Conservation (phyloP, 2,329 filamentous ascomycete species). For the Beauveria varroae region DNA sequence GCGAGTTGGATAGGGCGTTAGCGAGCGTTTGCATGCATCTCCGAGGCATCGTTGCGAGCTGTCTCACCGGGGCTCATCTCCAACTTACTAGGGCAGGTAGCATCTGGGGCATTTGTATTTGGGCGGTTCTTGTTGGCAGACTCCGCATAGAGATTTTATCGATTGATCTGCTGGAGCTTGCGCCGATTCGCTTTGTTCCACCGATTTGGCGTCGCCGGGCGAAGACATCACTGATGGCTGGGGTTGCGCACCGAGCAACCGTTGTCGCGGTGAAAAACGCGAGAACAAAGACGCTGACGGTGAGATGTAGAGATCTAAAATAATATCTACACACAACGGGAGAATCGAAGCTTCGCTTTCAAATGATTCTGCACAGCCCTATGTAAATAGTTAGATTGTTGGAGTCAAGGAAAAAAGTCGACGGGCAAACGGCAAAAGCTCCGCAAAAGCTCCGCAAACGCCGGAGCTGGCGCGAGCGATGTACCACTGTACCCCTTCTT, state of each 20-base stretch:
- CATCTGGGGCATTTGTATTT: slow-evolving; percentile 61
- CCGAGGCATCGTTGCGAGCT: no score
- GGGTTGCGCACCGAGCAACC: not conserved
- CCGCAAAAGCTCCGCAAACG: no score
- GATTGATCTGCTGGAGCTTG: not conserved
- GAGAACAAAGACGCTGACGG: not conserved
- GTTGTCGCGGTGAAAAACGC: not conserved
- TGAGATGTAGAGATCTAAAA: not conserved
- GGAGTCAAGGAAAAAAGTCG: not conserved
- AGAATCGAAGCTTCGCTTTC: no score
- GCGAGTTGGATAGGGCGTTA: slow-evolving; percentile 11
- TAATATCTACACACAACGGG: no score
- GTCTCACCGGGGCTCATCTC: not conserved
- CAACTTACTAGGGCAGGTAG: slow-evolving; percentile 47
- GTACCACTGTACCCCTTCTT: not conserved
- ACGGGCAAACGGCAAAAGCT: no score
- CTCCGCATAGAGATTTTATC: slow-evolving; percentile 32
- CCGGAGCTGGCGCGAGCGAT: not conserved
- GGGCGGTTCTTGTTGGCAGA: slow-evolving; percentile 42
- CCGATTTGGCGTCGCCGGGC: not conserved
- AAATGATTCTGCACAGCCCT: no score
- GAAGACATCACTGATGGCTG: not conserved
- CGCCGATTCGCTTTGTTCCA: not conserved
- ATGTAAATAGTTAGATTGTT: not conserved
- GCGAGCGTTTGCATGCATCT: not conserved